These are phyloP conservation scores for Bimuria novae-zelandiae DNA, from an alignment of 2,329 filamentous ascomycete species.

Conservation along the genomic window DNA sequence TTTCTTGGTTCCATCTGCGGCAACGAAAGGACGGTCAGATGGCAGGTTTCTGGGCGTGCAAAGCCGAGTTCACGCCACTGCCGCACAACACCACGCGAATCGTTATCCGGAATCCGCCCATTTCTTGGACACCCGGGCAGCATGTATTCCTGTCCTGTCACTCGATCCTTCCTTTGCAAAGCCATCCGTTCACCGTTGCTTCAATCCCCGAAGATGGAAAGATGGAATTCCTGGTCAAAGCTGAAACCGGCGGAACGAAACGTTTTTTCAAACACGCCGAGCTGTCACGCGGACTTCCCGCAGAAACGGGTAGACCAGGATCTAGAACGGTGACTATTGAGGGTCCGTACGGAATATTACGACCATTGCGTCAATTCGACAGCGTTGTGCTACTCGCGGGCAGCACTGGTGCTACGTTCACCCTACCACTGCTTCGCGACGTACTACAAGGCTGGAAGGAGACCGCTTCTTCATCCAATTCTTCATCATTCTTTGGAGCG, in stretches of 20 bases:
- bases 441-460: constrained; percentile 56
- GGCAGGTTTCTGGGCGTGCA: constrained; percentile 43
- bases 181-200: constrained; percentile 68
- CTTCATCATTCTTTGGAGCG: constrained; percentile 22
- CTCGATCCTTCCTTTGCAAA: constrained; percentile 61
- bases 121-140: constrained; percentile 65
- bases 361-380: constrained; percentile 63
- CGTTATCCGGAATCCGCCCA: constrained; percentile 59
- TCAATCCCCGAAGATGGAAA: constrained; percentile 60
- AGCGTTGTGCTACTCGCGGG: constrained; percentile 64
- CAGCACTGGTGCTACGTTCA: constrained; percentile 64
- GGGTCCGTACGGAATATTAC: constrained; percentile 58
- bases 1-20: constrained; percentile 47
- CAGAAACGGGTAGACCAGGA: constrained; percentile 14
- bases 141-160: constrained; percentile 66
- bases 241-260: constrained; percentile 58
- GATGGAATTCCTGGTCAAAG: constrained; percentile 62
- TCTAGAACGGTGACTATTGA: constrained; percentile 54
- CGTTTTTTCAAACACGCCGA: constrained; percentile 58
- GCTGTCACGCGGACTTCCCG: constrained; percentile 37
- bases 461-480: constrained; percentile 14
- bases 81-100: constrained; percentile 61
- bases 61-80: constrained; percentile 51
- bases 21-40: constrained; percentile 33
- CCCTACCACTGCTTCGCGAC: constrained; percentile 60